phyloP scores from a whole-genome alignment of 305 asterid species.

The Nicotiana rustica region DNA sequence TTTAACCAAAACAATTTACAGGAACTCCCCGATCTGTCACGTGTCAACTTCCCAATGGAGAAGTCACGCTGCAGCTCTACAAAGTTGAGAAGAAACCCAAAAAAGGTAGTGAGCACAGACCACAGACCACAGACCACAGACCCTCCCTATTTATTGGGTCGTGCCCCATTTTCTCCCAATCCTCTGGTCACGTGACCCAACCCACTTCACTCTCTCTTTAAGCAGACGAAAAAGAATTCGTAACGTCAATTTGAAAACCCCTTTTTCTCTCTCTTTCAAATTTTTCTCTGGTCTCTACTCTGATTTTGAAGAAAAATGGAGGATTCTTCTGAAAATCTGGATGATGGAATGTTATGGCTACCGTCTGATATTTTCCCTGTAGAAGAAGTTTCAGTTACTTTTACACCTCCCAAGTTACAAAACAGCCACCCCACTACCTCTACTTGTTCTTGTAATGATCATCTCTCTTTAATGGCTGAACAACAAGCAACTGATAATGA shows the following conservation, averaged over 20 bases:
- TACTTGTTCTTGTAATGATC: constrained; percentile 23
- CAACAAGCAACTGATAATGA: not conserved
- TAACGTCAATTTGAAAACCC: constrained; percentile 33
- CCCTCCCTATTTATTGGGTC: not conserved
- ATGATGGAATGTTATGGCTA: constrained; percentile 50
- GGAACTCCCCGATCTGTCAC: not conserved
- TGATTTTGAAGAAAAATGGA: constrained; percentile 36
- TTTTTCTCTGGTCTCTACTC: not conserved
- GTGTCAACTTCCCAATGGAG: constrained; percentile 10
- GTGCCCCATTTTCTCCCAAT: not conserved
- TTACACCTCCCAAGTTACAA: not conserved
- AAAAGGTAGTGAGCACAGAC: not conserved
- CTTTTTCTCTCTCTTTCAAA: constrained; percentile 29
- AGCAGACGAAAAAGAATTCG: constrained; percentile 27
- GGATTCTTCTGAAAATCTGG: constrained; percentile 37
- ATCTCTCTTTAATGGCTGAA: not conserved
- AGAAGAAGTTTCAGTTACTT: constrained; percentile 33
- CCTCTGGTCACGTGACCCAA: constrained; percentile 19
- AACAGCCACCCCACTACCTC: not conserved
- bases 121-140: not conserved
- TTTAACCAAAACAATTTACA: not conserved
- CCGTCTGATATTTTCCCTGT: constrained; percentile 48
- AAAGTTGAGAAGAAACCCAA: not conserved
- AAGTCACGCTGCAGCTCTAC: not conserved
- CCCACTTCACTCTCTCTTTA: not conserved